Evolutionary conservation across 2,329 filamentous ascomycete genomes (phyloP).

Genomic region (Pseudopyrenochaeta lycopersici): DNA sequence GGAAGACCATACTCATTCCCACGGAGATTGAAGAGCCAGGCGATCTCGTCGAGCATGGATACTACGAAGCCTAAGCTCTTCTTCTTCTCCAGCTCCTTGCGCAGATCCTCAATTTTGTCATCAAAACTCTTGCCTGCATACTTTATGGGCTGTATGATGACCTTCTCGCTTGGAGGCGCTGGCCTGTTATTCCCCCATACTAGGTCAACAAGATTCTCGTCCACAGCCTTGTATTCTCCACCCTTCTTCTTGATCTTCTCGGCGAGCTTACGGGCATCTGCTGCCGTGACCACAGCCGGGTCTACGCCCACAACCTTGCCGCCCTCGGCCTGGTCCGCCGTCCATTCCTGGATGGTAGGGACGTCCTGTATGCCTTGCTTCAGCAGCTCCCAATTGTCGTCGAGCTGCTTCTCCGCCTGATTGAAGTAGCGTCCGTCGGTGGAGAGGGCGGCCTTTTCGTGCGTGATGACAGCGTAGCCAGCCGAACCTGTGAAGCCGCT

Average conservation of each 20-base stretch:
- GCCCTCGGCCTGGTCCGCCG: constrained; percentile 81
- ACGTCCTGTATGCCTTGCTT: constrained; percentile 95
- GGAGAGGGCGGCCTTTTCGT: constrained; percentile 85
- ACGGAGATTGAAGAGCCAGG: constrained; percentile 97
- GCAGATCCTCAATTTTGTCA: constrained; percentile 83
- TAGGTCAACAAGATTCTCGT: constrained; percentile 85
- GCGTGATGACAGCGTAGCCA: constrained; percentile 88
- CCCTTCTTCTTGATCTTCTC: constrained; percentile 89
- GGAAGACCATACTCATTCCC: constrained; percentile 73
- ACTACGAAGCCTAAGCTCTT: constrained; percentile 87
- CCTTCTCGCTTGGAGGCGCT: constrained; percentile 75
- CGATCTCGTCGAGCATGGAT: constrained; percentile 95
- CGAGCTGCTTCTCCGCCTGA: constrained; percentile 89
- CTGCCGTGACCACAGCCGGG: constrained; percentile 82
- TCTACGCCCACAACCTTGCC: constrained; percentile 93
- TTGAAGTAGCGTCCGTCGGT: constrained; percentile 99
- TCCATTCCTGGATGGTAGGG: constrained; percentile 97
- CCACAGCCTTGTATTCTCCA: constrained; percentile 78
- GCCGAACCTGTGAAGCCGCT: constrained; percentile 95
- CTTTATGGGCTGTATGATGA: constrained; percentile 74
- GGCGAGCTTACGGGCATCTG: constrained; percentile 76
- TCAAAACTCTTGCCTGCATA: constrained; percentile 84
- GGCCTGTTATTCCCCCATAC: constrained; percentile 86
- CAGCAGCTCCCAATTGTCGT: constrained; percentile 87
- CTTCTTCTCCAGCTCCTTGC: constrained; percentile 92